A percentile compares a stretch with the other conserved stretches of the same genome.
Evolutionary conservation across 2,329 filamentous ascomycete species (phyloP).

Genomic region (Pyrenophora teres): DNA sequence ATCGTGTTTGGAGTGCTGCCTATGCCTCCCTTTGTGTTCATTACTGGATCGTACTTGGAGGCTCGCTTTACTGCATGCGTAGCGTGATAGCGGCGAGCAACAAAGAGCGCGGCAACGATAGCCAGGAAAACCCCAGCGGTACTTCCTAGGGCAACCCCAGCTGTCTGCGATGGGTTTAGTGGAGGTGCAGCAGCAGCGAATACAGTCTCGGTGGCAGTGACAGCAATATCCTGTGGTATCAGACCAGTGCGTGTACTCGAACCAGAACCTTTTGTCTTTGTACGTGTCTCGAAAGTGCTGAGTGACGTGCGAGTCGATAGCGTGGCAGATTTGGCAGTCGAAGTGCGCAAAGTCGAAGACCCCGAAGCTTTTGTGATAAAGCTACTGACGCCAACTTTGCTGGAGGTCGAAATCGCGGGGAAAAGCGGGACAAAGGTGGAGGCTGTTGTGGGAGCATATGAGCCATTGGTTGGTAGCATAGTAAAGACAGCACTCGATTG

Average conservation of each 20-base stretch:
- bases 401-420: background rate
- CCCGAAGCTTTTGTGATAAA: background rate
- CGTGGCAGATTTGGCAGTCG: background rate
- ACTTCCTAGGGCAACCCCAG: conserved; percentile 43
- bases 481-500: background rate
- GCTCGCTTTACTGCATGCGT: conserved; percentile 17
- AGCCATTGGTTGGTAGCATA: background rate
- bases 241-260: no score
- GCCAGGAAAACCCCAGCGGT: conserved; percentile 42
- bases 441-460: background rate
- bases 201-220: conserved; percentile 16
- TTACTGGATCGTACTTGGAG: no score
- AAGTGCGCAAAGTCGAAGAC: background rate
- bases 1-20: no score
- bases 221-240: conserved; percentile 1
- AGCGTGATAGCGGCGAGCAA: conserved; percentile 39
- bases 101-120: conserved; percentile 38
- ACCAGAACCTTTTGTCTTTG: background rate
- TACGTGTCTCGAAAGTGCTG: background rate
- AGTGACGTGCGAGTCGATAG: background rate
- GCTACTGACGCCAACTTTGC: background rate
- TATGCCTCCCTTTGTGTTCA: no score
- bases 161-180: conserved; percentile 39
- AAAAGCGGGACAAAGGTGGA: background rate
- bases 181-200: conserved; percentile 20